phyloP scores from a whole-genome alignment of 108 stramenopile genomes.

The Asterionellopsis glacialis region DNA sequence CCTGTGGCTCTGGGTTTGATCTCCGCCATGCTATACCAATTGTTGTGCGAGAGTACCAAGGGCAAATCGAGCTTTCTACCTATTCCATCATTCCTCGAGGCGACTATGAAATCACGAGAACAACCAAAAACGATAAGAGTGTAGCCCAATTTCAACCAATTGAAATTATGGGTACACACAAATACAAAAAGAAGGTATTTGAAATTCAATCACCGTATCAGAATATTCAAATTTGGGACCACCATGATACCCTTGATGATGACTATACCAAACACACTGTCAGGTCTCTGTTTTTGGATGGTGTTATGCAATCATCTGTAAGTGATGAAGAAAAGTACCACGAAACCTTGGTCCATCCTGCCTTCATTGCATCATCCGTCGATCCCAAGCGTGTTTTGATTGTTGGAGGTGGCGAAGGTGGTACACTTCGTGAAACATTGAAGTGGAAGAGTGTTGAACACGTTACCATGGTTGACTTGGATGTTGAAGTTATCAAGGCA shows the following conservation, averaged over 20 bases:
- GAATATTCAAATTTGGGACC: slow-evolving; percentile 84
- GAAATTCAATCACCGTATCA: slow-evolving; percentile 31
- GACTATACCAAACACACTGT: slow-evolving; percentile 60
- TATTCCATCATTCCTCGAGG: slow-evolving; percentile 83
- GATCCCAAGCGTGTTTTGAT: slow-evolving; percentile 59
- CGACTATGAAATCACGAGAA: slow-evolving; percentile 34
- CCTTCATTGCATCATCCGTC: slow-evolving; percentile 82
- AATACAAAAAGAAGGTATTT: slow-evolving; percentile 38
- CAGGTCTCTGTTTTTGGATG: slow-evolving; percentile 52
- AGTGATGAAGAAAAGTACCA: slow-evolving; percentile 47
- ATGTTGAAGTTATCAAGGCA: slow-evolving; percentile 33
- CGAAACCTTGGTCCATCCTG: slow-evolving; percentile 93
- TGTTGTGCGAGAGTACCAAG: no score
- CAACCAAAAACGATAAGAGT: slow-evolving; percentile 41
- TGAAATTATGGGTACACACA: no score
- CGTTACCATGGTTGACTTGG: slow-evolving; percentile 51
- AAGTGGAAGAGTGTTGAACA: slow-evolving; percentile 82
- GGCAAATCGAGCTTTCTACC: slow-evolving; percentile 55
- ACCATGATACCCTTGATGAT: slow-evolving; percentile 51
- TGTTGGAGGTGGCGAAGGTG: slow-evolving; percentile 79
- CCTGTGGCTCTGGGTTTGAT: slow-evolving; percentile 54
- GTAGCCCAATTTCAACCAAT: slow-evolving; percentile 45
- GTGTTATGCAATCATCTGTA: slow-evolving; percentile 42
- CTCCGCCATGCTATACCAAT: slow-evolving; percentile 65
- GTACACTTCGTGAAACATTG: slow-evolving; percentile 74